Evolutionary conservation across 176 grass and related monocot genomes (phyloP).

Genomic region (Bonia amplexicaulis): DNA sequence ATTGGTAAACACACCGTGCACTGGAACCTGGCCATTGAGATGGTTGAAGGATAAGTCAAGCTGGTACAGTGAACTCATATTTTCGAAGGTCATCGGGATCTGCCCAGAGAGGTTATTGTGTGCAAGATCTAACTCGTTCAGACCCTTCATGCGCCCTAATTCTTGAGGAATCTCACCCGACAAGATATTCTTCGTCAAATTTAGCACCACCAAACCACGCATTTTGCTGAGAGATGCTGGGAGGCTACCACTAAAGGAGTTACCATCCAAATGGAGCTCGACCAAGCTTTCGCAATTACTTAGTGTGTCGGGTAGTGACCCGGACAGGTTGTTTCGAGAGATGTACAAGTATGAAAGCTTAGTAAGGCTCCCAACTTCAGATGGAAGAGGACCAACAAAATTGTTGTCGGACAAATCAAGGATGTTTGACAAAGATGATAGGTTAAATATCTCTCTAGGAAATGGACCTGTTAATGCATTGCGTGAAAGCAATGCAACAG

Average conservation of each 20-base stretch:
- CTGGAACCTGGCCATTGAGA: conserved; percentile 38
- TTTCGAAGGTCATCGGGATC: conserved; percentile 26
- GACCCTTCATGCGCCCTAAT: conserved; percentile 29
- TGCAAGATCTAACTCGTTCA: conserved; percentile 43
- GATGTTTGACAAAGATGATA: neutral
- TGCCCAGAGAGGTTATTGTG: conserved; percentile 43
- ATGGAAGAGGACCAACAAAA: conserved; percentile 35
- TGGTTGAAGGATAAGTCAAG: conserved; percentile 53
- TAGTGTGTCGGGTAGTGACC: conserved; percentile 23
- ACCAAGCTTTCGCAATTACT: conserved; percentile 33
- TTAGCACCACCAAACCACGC: conserved; percentile 27
- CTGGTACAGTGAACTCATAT: neutral
- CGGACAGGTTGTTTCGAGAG: conserved; percentile 24
- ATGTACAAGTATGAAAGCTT: neutral
- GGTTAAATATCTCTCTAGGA: conserved; percentile 1
- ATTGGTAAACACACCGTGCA: conserved; percentile 37
- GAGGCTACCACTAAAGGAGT: conserved; percentile 32
- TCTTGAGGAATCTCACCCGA: conserved; percentile 45
- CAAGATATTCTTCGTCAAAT: conserved; percentile 31
- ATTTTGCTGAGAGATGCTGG: conserved; percentile 37
- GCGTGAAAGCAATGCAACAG: neutral
- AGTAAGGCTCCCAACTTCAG: neutral
- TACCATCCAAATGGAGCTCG: conserved; percentile 27
- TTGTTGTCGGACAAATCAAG: conserved; percentile 35
- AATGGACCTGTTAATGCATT: conserved; percentile 18